A percentile compares a stretch with the other conserved stretches of the same genome.
phyloP scores from a whole-genome alignment of 2,329 filamentous ascomycete genomes.

The Cladosporium oxysporum region DNA sequence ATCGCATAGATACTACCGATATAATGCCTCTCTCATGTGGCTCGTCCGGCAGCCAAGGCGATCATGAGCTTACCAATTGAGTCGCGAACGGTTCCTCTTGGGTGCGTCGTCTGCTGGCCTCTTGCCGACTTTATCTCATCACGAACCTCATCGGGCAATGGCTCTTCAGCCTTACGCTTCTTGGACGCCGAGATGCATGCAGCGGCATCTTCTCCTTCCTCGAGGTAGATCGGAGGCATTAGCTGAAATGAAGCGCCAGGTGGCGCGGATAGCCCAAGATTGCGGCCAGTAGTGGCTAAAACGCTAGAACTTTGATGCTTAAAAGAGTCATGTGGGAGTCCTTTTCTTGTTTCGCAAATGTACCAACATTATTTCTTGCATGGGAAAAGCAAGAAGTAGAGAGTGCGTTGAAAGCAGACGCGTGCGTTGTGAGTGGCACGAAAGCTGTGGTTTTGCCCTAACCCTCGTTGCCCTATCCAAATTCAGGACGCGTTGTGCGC shows the following conservation, averaged over 20 bases:
- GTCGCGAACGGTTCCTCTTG: background rate
- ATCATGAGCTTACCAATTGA: background rate
- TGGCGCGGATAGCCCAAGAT: background rate
- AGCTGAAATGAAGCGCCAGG: background rate
- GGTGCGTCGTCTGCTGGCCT: background rate
- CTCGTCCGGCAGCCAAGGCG: background rate
- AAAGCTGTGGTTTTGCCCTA: background rate
- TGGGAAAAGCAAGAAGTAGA: background rate
- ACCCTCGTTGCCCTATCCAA: background rate
- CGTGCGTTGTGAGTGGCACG: background rate
- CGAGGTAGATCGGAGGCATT: background rate
- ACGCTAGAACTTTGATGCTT: background rate
- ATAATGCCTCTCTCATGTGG: background rate
- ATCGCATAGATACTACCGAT: background rate
- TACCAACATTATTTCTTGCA: background rate
- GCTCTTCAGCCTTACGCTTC: background rate
- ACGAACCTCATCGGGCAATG: background rate
- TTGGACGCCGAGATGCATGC: background rate
- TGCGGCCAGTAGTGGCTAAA: background rate
- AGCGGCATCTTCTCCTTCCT: background rate
- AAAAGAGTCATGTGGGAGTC: background rate
- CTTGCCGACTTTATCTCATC: background rate
- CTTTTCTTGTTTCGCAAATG: background rate
- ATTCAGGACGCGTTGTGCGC: background rate
- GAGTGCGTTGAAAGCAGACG: background rate